phyloP scores from a whole-genome alignment of 2,329 filamentous ascomycete genomes.

The Cercospora beticola region DNA sequence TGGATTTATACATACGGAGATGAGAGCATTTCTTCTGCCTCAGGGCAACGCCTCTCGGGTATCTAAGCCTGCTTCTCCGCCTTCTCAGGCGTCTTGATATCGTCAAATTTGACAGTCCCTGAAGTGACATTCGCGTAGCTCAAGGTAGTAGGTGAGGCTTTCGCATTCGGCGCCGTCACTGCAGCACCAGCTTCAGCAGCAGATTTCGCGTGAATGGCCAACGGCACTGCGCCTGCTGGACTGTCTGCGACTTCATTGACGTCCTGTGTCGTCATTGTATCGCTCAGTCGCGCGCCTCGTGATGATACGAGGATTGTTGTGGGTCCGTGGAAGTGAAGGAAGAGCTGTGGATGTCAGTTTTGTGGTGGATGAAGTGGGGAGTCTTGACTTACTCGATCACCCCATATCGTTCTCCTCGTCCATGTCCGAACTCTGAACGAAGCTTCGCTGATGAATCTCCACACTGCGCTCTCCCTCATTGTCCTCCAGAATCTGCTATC shows the following conservation, averaged over 20 bases:
- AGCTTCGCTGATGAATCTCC: conserved; percentile 65
- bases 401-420: conserved; percentile 82
- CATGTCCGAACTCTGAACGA: conserved; percentile 72
- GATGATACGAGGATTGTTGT: conserved; percentile 84
- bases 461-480: conserved; percentile 69
- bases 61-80: neutral
- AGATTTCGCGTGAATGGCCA: conserved; percentile 50
- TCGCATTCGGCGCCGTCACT: conserved; percentile 21
- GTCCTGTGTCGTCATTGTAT: conserved; percentile 73
- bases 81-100: conserved; percentile 2
- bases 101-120: conserved; percentile 38
- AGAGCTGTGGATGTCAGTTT: conserved; percentile 54
- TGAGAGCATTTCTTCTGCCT: neutral
- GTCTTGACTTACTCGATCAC: conserved; percentile 64
- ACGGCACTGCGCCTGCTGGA: conserved; percentile 67
- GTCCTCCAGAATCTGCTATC: conserved; percentile 70
- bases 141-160: conserved; percentile 33
- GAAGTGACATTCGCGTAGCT: conserved; percentile 38
- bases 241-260: conserved; percentile 87
- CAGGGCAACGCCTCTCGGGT: neutral
- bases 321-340: conserved; percentile 86
- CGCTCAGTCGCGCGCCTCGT: conserved; percentile 73
- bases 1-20: neutral
- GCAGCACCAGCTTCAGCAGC: conserved; percentile 32
- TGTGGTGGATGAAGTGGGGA: neutral